Evolutionary conservation across 352 stramenopile genomes (phyloP).

Genomic region (Phytopythium sindhum): DNA sequence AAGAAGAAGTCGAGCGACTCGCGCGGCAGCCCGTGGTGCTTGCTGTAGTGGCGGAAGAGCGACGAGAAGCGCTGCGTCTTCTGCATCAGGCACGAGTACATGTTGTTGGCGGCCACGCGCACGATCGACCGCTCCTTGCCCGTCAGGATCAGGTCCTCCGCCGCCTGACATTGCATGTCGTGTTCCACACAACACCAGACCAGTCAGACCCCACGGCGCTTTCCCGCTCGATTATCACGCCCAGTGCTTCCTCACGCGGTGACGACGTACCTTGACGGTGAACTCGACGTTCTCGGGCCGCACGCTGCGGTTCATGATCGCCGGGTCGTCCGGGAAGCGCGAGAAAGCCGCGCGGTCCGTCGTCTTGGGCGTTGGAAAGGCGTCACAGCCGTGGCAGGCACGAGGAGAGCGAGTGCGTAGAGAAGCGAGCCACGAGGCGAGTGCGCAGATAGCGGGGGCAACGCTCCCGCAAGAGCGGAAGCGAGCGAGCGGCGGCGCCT

Average conservation of each 20-base stretch:
- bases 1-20: conserved; percentile 98
- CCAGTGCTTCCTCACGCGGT: conserved; percentile 1
- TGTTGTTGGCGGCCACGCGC: conserved; percentile 81
- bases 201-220: conserved; percentile 16
- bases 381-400: background rate
- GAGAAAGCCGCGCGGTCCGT: conserved; percentile 1
- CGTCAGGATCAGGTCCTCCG: conserved; percentile 70
- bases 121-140: conserved; percentile 82
- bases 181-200: background rate
- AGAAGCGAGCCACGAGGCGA: background rate
- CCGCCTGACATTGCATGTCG: conserved; percentile 33
- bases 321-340: conserved; percentile 2
- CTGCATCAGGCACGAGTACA: conserved; percentile 96
- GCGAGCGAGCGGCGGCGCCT: background rate
- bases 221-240: conserved; percentile 27
- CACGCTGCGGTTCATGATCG: conserved; percentile 71
- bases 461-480: background rate
- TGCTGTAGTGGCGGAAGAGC: conserved; percentile 98
- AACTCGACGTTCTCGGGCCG: conserved; percentile 95
- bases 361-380: background rate
- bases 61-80: conserved; percentile 98
- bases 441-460: background rate
- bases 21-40: conserved; percentile 96
- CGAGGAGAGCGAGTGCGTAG: background rate
- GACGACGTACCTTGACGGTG: conserved; percentile 86